Conservation (phyloP, 139 green algal genomes). For the Diplosphaera chodatii region DNA sequence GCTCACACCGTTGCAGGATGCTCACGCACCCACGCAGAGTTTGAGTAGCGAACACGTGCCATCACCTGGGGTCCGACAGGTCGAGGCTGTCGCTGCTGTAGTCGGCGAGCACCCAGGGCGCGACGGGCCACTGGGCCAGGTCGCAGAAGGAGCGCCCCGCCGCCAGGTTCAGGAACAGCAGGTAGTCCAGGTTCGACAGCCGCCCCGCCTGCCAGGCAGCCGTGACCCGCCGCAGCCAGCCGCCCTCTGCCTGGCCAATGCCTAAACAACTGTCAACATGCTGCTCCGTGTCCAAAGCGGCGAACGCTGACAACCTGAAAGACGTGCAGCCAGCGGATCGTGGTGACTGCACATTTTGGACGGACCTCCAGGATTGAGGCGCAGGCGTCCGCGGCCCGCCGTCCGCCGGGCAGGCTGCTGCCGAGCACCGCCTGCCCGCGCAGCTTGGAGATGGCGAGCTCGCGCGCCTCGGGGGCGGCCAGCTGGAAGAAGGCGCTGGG, state of each 20-base stretch:
- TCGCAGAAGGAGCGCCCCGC: constrained; percentile 84
- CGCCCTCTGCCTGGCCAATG: constrained; percentile 42
- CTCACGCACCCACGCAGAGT: too few relatives aligned
- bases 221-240: constrained; percentile 58
- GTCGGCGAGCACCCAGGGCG: constrained; percentile 91
- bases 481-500: constrained; percentile 77
- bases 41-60: too few relatives aligned
- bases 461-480: constrained; percentile 38
- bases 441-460: constrained; percentile 33
- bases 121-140: constrained; percentile 83
- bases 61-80: constrained; percentile 40
- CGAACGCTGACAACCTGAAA: too few relatives aligned
- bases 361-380: constrained; percentile 42
- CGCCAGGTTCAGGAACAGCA: constrained; percentile 84
- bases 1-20: too few relatives aligned
- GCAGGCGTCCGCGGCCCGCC: constrained; percentile 18
- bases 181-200: constrained; percentile 79
- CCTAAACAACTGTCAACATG: too few relatives aligned
- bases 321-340: too few relatives aligned
- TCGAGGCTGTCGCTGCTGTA: constrained; percentile 63
- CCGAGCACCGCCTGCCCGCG: constrained; percentile 38
- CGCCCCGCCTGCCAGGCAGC: constrained; percentile 60
- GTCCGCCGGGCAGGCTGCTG: constrained; percentile 19
- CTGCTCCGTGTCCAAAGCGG: too few relatives aligned
- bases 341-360: too few relatives aligned